Percentiles rank a stretch among this genome's conserved stretches.
phyloP scores from a whole-genome alignment of 495 filamentous ascomycete genomes.

The Penicillium ochrochloron region DNA sequence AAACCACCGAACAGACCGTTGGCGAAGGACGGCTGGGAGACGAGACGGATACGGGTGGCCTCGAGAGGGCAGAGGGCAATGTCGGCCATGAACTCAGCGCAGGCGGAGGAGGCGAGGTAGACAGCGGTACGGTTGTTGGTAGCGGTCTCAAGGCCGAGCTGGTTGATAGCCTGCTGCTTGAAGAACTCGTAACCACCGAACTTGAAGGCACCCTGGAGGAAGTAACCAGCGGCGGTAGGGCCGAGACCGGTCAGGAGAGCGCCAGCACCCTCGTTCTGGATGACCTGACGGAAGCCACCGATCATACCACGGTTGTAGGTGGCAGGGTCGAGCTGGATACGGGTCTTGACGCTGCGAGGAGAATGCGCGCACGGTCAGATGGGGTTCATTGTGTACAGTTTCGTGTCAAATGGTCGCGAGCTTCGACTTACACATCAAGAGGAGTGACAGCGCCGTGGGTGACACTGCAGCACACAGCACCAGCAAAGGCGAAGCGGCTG shows the following conservation, averaged over 20 bases:
- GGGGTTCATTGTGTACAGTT: neutral
- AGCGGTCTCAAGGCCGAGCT: slow-evolving; percentile 77
- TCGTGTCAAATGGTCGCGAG: slow-evolving; percentile 3
- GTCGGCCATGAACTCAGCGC: slow-evolving; percentile 91
- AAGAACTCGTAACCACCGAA: slow-evolving; percentile 96
- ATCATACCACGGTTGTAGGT: slow-evolving; percentile 91
- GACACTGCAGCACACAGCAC: slow-evolving; percentile 88
- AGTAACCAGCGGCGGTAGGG: slow-evolving; percentile 89
- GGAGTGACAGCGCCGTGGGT: slow-evolving; percentile 92
- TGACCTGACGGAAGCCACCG: slow-evolving; percentile 83
- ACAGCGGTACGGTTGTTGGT: slow-evolving; percentile 84
- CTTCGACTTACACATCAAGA: slow-evolving; percentile 87
- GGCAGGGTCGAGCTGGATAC: slow-evolving; percentile 88
- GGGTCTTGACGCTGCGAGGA: slow-evolving; percentile 80
- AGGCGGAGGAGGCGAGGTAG: slow-evolving; percentile 83
- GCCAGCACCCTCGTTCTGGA: slow-evolving; percentile 83
- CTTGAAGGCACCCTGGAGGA: slow-evolving; percentile 94
- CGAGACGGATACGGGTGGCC: slow-evolving; percentile 93
- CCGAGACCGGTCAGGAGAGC: slow-evolving; percentile 87
- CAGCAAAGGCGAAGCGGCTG: slow-evolving; percentile 88
- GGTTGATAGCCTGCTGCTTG: slow-evolving; percentile 90
- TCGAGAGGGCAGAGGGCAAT: slow-evolving; percentile 93
- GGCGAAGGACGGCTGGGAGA: slow-evolving; percentile 87
- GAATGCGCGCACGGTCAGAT: neutral
- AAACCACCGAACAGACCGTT: slow-evolving; percentile 81